Conservation (phyloP, 2,329 filamentous ascomycete species). For the Zalaria sp. region DNA sequence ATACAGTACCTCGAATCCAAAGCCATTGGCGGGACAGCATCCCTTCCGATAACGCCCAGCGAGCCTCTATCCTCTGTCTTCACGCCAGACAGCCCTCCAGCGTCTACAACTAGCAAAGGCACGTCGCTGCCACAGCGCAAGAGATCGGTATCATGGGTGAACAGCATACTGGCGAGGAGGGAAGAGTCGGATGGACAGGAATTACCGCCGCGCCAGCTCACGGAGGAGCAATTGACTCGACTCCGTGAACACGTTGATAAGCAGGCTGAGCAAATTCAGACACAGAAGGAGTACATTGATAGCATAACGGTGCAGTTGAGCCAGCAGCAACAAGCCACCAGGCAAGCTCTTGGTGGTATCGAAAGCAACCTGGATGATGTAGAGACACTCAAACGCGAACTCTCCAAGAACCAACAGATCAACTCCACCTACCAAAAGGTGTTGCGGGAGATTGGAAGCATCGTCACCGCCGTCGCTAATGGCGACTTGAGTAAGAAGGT, state of each 20-base stretch:
- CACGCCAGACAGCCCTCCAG: constrained; percentile 35
- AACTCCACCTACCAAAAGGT: constrained; percentile 98
- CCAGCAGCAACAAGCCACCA: constrained; percentile 73
- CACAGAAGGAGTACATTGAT: constrained; percentile 72
- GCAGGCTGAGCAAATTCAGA: constrained; percentile 82
- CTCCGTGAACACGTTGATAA: constrained; percentile 84
- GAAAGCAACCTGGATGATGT: constrained; percentile 82
- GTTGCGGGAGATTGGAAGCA: constrained; percentile 88
- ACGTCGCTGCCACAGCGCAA: constrained; percentile 15
- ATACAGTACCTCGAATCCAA: constrained; percentile 74
- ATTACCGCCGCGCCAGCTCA: constrained; percentile 41
- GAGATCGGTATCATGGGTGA: constrained; percentile 30
- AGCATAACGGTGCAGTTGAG: constrained; percentile 75
- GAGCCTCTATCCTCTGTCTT: constrained; percentile 44
- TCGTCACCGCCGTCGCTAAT: constrained; percentile 88
- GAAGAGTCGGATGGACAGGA: constrained; percentile 32
- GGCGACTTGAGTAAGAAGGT: constrained; percentile 96
- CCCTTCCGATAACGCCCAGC: constrained; percentile 67
- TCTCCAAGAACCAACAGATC: constrained; percentile 94
- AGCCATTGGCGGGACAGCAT: constrained; percentile 40
- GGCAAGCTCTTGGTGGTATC: constrained; percentile 62
- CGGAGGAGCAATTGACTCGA: constrained; percentile 71
- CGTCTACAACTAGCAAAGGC: constrained; percentile 15
- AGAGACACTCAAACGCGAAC: constrained; percentile 74
- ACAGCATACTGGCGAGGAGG: constrained; percentile 40